Base-by-base conservation (phyloP, 164 flowering plant genomes). In the Chimonanthus salicifolius region DNA sequence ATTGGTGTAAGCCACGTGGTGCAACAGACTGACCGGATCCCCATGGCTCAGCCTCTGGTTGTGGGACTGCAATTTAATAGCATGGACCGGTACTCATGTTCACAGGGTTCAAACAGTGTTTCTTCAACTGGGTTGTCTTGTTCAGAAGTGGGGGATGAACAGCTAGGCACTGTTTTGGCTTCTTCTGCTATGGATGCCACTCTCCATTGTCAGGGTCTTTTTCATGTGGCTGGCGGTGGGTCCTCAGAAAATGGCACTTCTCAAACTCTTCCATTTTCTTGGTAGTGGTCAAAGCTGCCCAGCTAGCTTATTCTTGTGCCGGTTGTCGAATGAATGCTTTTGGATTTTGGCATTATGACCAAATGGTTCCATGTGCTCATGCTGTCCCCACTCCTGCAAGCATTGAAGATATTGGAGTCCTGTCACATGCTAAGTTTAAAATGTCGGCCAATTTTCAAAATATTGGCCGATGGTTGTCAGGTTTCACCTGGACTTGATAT, bases 231-330 rank as follows among this genome's bases (percentile, higher is more conserved):
- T 2, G 69, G 78, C n/a, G 81, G 80, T 49, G 86, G 64, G 58
- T 47, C 85, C 4, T 68, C 76, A 15, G 85, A 76, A 9, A 80
- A 80, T 70, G 83, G 80, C 51, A 78, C 74, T 18, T 79, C 80
- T 68, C 85, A 83, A 76, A 78, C 84, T 43, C 84, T 88, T 77
- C 90, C 91, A 20, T 58, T 72, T 20, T 70, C 51, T 43, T 72
- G 74, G 74, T 51, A 70, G 21, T 18, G 46, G n/a, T 70, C 50
- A 45, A 67, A 46, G 49, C 18, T 8, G 58, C 8, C 43, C 3
- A 6, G 4, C 8, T 0, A 18, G 44, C 21, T 18, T 3, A 8
- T 18, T 63, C 10, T 63, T 63, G 66, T 21, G 4, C 44, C 18
- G 43, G 43, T 63, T 63, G 43, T 63, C 1, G 44, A 21, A 63